These are phyloP conservation scores for Sicyos edulis DNA, from an alignment of 306 rosid genomes.

Conservation along the genomic window DNA sequence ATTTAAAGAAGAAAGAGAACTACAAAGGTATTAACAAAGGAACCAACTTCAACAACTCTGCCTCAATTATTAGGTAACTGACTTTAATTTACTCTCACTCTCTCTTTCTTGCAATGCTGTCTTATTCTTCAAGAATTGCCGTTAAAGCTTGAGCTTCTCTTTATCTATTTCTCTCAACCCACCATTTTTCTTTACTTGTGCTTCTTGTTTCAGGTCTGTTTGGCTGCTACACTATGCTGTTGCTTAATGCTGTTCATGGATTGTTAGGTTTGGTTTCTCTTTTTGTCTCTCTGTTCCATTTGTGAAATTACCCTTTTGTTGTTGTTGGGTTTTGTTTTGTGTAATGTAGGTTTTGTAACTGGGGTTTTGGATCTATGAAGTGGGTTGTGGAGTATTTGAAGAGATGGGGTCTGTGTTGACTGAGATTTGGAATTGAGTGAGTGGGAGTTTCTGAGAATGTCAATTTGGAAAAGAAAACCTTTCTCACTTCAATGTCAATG, in stretches of 20 bases:
- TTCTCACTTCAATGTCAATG: conserved; percentile 10
- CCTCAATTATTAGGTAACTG: conserved; percentile 12
- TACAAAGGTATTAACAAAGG: not conserved
- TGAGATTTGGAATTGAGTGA: not conserved
- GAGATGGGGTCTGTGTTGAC: not conserved
- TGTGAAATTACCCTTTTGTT: not conserved
- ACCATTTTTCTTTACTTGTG: conserved; percentile 1
- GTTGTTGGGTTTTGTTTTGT: not conserved
- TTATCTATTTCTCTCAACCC: not conserved
- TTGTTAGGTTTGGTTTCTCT: conserved; percentile 8
- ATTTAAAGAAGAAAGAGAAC: conserved; percentile 13
- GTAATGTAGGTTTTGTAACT: not conserved
- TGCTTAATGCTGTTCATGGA: conserved; percentile 6
- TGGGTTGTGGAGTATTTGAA: not conserved
- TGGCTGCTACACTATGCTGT: not conserved
- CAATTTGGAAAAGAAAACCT: not conserved
- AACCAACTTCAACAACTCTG: conserved; percentile 12
- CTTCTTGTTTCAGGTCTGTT: not conserved
- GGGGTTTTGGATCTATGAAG: conserved; percentile 6
- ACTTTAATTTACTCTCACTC: conserved; percentile 8
- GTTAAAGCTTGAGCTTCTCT: conserved; percentile 4
- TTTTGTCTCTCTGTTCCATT: not conserved
- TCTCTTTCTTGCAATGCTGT: not conserved
- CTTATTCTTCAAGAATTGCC: conserved; percentile 16
- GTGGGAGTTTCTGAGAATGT: conserved; percentile 5